These are phyloP conservation scores for Huntiella moniliformis DNA, from an alignment of 2,329 filamentous ascomycete genomes.

Conservation along the genomic window DNA sequence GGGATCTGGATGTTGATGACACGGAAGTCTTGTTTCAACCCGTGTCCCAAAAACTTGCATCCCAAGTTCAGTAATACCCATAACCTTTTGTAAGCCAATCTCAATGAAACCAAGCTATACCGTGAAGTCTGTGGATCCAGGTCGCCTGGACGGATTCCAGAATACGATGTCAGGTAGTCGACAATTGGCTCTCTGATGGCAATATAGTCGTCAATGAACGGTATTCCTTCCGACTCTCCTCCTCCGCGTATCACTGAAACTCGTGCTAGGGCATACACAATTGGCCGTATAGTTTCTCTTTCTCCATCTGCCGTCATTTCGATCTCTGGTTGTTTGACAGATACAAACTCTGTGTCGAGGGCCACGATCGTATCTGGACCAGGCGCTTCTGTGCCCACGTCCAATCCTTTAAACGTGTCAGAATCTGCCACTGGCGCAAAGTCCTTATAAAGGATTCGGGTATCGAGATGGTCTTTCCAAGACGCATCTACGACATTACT, in stretches of 20 bases:
- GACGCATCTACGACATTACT: conserved; percentile 68
- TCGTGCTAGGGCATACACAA: conserved; percentile 77
- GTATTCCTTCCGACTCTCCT: conserved; percentile 58
- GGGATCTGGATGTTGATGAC: conserved; percentile 97
- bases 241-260: conserved; percentile 74
- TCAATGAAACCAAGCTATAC: conserved; percentile 72
- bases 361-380: conserved; percentile 59
- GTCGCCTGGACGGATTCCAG: conserved; percentile 72
- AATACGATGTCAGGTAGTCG: conserved; percentile 88
- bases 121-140: conserved; percentile 59
- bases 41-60: conserved; percentile 85
- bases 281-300: conserved; percentile 77
- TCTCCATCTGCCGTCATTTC: conserved; percentile 91
- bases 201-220: conserved; percentile 97
- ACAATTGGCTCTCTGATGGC: conserved; percentile 77
- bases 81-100: conserved; percentile 91
- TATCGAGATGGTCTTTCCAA: conserved; percentile 76
- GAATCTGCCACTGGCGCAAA: conserved; percentile 18
- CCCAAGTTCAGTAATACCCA: conserved; percentile 93
- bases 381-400: conserved; percentile 43
- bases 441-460: conserved; percentile 64
- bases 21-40: conserved; percentile 85
- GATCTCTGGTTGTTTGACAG: conserved; percentile 80
- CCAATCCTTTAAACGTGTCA: conserved; percentile 41
- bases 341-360: conserved; percentile 91